These are phyloP conservation scores for Penicillium sp. DNA, from an alignment of 2,329 filamentous ascomycete genomes.

Conservation along the genomic window DNA sequence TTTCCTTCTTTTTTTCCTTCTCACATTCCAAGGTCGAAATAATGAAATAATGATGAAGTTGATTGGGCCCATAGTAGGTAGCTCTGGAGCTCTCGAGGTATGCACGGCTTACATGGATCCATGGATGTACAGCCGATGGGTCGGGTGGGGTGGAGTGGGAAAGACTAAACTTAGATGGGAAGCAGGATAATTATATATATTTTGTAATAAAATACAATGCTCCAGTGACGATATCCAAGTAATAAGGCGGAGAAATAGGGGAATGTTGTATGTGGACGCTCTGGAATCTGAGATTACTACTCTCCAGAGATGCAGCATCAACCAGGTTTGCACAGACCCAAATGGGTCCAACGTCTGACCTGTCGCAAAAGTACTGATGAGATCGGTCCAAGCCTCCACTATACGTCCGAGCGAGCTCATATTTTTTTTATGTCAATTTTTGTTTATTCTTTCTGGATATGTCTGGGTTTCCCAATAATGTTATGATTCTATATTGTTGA, in stretches of 20 bases:
- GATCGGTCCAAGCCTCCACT: conserved; percentile 14
- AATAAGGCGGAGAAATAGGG: conserved; percentile 6
- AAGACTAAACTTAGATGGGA: background rate
- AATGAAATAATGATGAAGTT: background rate
- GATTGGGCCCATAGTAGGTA: background rate
- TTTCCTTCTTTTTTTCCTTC: background rate
- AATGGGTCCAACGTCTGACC: conserved; percentile 11
- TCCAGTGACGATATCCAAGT: background rate
- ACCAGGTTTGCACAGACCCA: conserved; percentile 28
- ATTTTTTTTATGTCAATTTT: background rate
- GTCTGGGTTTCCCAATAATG: background rate
- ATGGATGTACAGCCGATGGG: background rate
- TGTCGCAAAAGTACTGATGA: conserved; percentile 15
- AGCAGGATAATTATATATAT: background rate
- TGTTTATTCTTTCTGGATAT: background rate
- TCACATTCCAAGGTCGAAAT: conserved; percentile 2
- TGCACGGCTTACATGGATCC: background rate
- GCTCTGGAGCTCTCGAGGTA: background rate
- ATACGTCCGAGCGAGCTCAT: conserved; percentile 14
- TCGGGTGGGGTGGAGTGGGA: background rate
- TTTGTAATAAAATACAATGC: background rate
- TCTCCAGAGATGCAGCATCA: conserved; percentile 17
- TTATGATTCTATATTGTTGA: background rate
- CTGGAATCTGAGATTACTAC: conserved; percentile 12
- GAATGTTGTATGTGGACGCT: conserved; percentile 1